Percentiles rank a stretch among this genome's conserved stretches.
Conservation (phyloP, 371 early-diverging fungal genomes). For the Modicella reniformis region DNA sequence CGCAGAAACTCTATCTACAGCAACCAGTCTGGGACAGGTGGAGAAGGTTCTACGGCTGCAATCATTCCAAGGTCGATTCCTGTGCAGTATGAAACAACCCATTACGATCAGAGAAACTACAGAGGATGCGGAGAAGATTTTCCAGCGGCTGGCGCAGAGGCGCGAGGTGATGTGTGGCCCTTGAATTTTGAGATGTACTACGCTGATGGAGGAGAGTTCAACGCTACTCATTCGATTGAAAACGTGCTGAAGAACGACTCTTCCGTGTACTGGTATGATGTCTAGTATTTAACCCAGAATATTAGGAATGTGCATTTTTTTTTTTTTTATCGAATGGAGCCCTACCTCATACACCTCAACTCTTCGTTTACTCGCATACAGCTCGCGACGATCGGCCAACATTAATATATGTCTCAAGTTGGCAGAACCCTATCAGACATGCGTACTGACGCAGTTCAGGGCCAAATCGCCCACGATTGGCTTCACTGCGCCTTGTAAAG, state of each 20-base stretch:
- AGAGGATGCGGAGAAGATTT: slow-evolving; percentile 20
- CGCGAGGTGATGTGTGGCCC: slow-evolving; percentile 42
- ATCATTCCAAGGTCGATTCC: slow-evolving; percentile 12
- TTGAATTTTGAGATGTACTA: slow-evolving; percentile 46
- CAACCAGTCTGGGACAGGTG: not conserved
- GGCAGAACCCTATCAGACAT: slow-evolving; percentile 26
- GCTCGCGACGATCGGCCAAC: slow-evolving; percentile 42
- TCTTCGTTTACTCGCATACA: not conserved
- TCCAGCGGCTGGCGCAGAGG: slow-evolving; percentile 2
- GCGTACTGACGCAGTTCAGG: slow-evolving; percentile 41
- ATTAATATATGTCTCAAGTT: slow-evolving; percentile 47
- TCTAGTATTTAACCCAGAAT: not conserved
- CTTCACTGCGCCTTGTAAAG: slow-evolving; percentile 51
- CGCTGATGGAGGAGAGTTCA: slow-evolving; percentile 53
- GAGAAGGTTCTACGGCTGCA: not conserved
- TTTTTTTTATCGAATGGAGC: too few relatives aligned
- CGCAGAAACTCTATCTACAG: slow-evolving; percentile 5
- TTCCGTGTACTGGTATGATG: slow-evolving; percentile 46
- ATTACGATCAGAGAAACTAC: not conserved
- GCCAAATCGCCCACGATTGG: slow-evolving; percentile 49
- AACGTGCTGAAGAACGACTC: slow-evolving; percentile 50
- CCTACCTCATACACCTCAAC: not conserved
- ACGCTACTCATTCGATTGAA: slow-evolving; percentile 44
- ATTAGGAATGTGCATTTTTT: too few relatives aligned
- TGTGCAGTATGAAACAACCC: slow-evolving; percentile 8